A percentile compares a stretch with the other conserved stretches of the same genome.
phyloP scores from a whole-genome alignment of 1,284 basidiomycete genomes.

The Stereum hirsutum region DNA sequence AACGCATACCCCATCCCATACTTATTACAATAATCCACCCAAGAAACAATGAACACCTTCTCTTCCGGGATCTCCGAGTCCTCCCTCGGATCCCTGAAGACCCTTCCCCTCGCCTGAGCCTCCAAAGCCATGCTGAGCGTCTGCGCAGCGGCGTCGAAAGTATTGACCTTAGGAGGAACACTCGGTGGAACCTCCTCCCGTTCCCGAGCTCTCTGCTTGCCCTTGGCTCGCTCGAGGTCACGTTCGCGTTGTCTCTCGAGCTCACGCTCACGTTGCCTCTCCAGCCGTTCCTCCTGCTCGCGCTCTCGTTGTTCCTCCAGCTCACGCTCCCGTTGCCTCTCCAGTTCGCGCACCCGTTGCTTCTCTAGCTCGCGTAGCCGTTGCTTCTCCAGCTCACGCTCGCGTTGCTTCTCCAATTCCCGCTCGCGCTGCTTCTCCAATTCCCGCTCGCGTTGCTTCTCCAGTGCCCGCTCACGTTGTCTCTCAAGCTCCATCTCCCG shows the following conservation, averaged over 20 bases:
- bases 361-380: no score
- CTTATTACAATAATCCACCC: constrained; percentile 98
- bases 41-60: constrained; percentile 88
- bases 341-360: no score
- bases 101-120: constrained; percentile 42
- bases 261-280: background rate
- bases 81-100: constrained; percentile 58
- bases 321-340: no score
- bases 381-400: no score
- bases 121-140: constrained; percentile 66
- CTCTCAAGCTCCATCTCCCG: constrained; percentile 4
- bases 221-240: no score
- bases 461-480: no score
- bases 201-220: background rate
- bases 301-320: no score
- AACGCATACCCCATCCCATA: constrained; percentile 98
- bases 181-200: background rate
- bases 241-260: no score
- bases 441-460: no score
- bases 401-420: background rate
- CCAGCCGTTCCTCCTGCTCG: no score
- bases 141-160: constrained; percentile 59
- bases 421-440: no score
- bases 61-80: constrained; percentile 52
- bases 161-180: constrained; percentile 29